Conservation (phyloP, 495 filamentous ascomycete genomes). For the Tirmania nivea region DNA sequence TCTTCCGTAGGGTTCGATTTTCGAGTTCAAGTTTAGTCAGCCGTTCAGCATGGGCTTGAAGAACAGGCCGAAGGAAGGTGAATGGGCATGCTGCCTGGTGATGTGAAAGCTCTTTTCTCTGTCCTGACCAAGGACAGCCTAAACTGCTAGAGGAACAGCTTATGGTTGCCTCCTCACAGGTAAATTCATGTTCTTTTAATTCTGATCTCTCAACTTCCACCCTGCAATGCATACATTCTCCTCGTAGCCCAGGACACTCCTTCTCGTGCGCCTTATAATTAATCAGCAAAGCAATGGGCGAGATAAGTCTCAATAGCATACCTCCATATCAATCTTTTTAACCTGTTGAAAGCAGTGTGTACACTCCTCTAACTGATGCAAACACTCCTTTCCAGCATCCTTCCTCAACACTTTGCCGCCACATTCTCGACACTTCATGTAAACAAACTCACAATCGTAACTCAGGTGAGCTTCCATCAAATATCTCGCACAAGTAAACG, state of each 20-base stretch:
- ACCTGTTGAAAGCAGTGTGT: conserved; percentile 31
- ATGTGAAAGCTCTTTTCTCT: conserved; percentile 27
- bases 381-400: conserved; percentile 28
- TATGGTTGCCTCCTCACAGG: conserved; percentile 32
- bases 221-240: conserved; percentile 33
- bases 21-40: conserved; percentile 34
- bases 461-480: conserved; percentile 40
- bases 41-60: conserved; percentile 34
- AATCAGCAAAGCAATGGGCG: neutral
- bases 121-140: conserved; percentile 33
- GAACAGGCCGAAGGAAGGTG: conserved; percentile 35
- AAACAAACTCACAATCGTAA: conserved; percentile 37
- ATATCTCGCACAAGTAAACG: conserved; percentile 30
- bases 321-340: conserved; percentile 37
- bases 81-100: conserved; percentile 37
- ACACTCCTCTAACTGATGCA: conserved; percentile 35
- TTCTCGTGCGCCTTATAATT: conserved; percentile 14
- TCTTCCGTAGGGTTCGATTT: conserved; percentile 33
- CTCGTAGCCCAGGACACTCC: conserved; percentile 29
- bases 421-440: conserved; percentile 34
- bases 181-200: conserved; percentile 28
- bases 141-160: conserved; percentile 33
- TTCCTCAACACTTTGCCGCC: conserved; percentile 31
- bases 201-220: conserved; percentile 27
- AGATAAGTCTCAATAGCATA: conserved; percentile 5